phyloP scores from a whole-genome alignment of 495 filamentous ascomycete species.

The Annulohypoxylon bovei region DNA sequence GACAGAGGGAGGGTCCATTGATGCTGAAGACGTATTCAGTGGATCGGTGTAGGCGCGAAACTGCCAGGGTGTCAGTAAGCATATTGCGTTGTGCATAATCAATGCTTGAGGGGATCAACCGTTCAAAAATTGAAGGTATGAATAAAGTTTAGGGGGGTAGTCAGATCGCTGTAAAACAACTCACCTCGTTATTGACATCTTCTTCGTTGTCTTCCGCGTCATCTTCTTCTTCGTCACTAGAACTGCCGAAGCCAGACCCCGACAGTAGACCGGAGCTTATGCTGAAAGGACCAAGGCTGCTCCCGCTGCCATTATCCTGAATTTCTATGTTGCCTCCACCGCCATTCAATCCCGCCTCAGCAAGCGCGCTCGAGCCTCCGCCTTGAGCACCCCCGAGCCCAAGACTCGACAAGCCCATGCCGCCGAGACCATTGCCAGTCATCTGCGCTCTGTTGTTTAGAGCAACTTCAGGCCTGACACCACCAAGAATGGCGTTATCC shows the following conservation, averaged over 20 bases:
- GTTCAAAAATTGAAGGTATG: background rate
- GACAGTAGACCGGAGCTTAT: slow-evolving; percentile 72
- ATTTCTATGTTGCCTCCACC: slow-evolving; percentile 71
- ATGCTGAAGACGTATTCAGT: slow-evolving; percentile 51
- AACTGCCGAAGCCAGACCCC: slow-evolving; percentile 92
- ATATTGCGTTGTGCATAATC: background rate
- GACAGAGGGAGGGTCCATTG: slow-evolving; percentile 60
- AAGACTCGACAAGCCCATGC: slow-evolving; percentile 53
- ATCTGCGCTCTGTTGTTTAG: slow-evolving; percentile 59
- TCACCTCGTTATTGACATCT: slow-evolving; percentile 64
- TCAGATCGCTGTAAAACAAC: slow-evolving; percentile 26
- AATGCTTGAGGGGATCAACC: background rate
- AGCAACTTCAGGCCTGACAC: slow-evolving; percentile 89
- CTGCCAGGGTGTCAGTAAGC: slow-evolving; percentile 43
- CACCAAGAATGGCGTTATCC: slow-evolving; percentile 98
- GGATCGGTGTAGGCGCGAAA: slow-evolving; percentile 63
- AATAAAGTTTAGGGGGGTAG: background rate
- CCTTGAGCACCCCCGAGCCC: slow-evolving; percentile 65
- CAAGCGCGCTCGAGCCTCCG: slow-evolving; percentile 72
- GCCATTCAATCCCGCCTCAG: slow-evolving; percentile 76
- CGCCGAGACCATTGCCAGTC: slow-evolving; percentile 56
- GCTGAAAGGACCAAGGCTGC: slow-evolving; percentile 72
- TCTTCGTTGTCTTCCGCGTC: slow-evolving; percentile 89
- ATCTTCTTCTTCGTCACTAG: slow-evolving; percentile 96
- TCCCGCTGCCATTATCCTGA: slow-evolving; percentile 70